Conservation (phyloP, 805 yeast genomes). For the Starmera dryadoides region DNA sequence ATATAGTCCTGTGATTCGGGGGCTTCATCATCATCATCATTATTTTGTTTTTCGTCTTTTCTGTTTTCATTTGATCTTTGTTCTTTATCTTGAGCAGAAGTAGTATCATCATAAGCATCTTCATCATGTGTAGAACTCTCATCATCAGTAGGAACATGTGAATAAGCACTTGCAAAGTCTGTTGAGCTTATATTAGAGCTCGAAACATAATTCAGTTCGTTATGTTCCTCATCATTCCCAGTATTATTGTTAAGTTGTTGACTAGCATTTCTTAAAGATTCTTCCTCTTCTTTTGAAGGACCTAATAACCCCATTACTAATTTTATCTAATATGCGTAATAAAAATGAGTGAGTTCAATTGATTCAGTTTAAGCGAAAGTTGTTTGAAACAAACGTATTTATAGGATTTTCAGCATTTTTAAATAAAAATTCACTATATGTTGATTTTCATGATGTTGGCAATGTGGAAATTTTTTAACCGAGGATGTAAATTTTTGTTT, state of each 20-base stretch:
- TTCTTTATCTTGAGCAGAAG: too few relatives aligned
- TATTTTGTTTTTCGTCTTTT: too few relatives aligned
- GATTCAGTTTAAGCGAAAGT: background rate
- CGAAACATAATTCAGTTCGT: background rate
- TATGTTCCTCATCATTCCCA: background rate
- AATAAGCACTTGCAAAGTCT: constrained; percentile 17
- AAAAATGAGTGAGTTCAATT: background rate
- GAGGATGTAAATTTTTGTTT: too few relatives aligned
- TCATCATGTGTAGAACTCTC: background rate
- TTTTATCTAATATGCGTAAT: background rate
- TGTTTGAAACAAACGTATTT: background rate
- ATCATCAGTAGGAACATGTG: background rate
- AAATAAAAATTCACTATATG: too few relatives aligned
- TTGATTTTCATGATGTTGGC: too few relatives aligned
- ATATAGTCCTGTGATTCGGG: background rate
- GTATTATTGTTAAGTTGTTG: background rate
- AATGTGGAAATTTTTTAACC: too few relatives aligned
- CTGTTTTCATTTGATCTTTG: too few relatives aligned
- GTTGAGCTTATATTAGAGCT: constrained; percentile 7
- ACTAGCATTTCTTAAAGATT: background rate
- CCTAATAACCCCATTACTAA: background rate
- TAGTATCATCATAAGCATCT: background rate
- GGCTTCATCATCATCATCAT: background rate
- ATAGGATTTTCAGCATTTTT: too few relatives aligned
- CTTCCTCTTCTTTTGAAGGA: background rate